phyloP scores from a whole-genome alignment of 768 basidiomycete genomes.

The Pleurotus ostreatus region DNA sequence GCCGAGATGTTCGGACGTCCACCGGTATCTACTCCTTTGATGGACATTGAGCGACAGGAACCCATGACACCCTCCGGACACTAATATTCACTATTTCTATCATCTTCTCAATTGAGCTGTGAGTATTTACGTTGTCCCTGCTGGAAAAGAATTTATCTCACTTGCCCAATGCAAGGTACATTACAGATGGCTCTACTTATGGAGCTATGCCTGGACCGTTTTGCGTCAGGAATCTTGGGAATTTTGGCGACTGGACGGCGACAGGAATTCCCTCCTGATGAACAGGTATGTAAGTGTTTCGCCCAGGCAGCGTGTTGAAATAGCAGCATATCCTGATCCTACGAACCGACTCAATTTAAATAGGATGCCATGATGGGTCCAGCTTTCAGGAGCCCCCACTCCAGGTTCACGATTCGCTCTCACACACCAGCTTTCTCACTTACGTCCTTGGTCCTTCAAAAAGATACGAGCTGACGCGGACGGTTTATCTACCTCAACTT shows the following conservation, averaged over 20 bases:
- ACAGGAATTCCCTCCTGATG: neutral
- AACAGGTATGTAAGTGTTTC: neutral
- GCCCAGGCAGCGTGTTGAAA: neutral
- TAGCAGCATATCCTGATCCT: neutral
- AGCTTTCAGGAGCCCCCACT: no score
- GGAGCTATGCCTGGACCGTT: neutral
- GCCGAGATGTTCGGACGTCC: neutral
- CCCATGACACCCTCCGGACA: constrained; percentile 1
- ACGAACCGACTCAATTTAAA: no score
- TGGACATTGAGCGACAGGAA: neutral
- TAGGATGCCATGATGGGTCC: no score
- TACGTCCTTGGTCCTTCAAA: neutral
- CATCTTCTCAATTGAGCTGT: neutral
- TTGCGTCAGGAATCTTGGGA: neutral
- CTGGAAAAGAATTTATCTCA: neutral
- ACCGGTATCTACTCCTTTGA: neutral
- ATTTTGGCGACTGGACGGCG: neutral
- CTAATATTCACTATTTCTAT: neutral
- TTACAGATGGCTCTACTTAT: neutral
- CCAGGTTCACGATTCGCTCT: no score
- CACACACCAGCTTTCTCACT: no score
- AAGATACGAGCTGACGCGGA: neutral
- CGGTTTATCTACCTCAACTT: neutral
- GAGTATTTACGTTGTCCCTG: neutral
- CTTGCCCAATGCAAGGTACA: neutral